Base-by-base conservation (phyloP, 768 basidiomycete species). In the Clitopilus passeckerianus region DNA sequence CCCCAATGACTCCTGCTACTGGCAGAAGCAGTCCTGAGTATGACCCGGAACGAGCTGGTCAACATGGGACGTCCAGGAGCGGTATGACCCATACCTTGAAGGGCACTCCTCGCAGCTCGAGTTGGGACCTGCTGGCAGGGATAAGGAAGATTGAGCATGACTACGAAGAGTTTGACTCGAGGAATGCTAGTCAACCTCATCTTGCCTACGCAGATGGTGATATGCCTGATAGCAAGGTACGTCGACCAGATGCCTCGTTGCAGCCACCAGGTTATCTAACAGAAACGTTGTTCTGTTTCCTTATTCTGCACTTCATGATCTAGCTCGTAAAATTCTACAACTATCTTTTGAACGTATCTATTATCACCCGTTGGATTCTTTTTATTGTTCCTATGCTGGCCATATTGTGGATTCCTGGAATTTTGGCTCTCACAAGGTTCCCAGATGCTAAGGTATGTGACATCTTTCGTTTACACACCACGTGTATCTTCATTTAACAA, bases 331-430 rank as follows among this genome's bases (percentile, higher is more conserved):
- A 79, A 64, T 68, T 88, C 4, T 93, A 92, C 73, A 77, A 87
- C 62, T 93, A 88, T 71, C 79, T 93, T 8, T 67, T 93, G 56
- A 87, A 87, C 66, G 82, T 83, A 18, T 90, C 89, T 1, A 86
- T 93, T 68, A 77, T 91, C 53, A 87, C 90, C 7, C 82, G 92
- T 35, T 93, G 91, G 91, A 76, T 85, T 20, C 61, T 93, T 30
- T 89, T 87, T 74, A 91, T 95, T 66, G 68, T 93, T 16, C 92
- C 92, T 0, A 71, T 92, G 24, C 73, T 91, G 37, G 83, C 71
- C 30, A 62, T 87, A 24, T 61, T 89, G 1, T 90, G 89, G 88
- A 86, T 90, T 33, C 89, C 87, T 0, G 89, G 86, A 8, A 92
- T 94, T 62, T 72, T 95, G 33, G 79, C 80, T 24, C 66, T 92